Base-by-base conservation (phyloP, 257 asterid species). In the Nicotiana sylvestris region DNA sequence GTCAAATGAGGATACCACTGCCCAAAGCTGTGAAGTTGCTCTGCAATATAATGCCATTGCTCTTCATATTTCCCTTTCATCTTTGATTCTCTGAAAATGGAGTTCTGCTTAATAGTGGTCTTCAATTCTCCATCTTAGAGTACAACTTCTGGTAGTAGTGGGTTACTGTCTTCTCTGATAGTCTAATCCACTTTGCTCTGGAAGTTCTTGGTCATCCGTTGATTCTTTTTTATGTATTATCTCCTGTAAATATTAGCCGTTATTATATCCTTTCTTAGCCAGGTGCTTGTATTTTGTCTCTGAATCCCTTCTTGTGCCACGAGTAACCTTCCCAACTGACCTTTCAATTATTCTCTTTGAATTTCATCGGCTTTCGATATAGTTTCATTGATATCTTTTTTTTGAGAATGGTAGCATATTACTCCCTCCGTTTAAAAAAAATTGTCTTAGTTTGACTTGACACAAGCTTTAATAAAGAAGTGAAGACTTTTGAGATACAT, bases 111-210 rank as follows among this genome's bases (percentile, higher is more conserved):
- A 49, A 13, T 46, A 46, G 25, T 25, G 61, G 15, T 74, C 61
- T 25, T 76, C 80, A 76, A 51, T 76, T 51, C 46, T 76, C 27
- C 65, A 76, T 76, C 80, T 51, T 51, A 51, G 65, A 15, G 64
- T 51, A 27, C 80, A 29, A 76, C 29, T 76, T 76, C 60, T 76
- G 64, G 29, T 51, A 53, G 29, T 32, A 4, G 46, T 49, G 39
- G 61, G 39, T 27, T 74, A 74, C 15, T 21, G 39, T 49, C 79
- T 49, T 49, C 62, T 49, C 79, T 46, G 4, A 33, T 33, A 33
- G 37, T 33, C 37, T 35, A 25, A 46, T 74, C 62, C 61, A 13
- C 79, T 74, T 35, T 72, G 15, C 61, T 17, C 39, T 74, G 62
- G 30, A 74, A 74, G 25, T 74, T 49, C 62, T 46, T 25, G 61